Evolutionary conservation across 768 basidiomycete species (phyloP), one percentile per base, ranked within the genome.

Genomic region (Tylopilus felleus): DNA sequence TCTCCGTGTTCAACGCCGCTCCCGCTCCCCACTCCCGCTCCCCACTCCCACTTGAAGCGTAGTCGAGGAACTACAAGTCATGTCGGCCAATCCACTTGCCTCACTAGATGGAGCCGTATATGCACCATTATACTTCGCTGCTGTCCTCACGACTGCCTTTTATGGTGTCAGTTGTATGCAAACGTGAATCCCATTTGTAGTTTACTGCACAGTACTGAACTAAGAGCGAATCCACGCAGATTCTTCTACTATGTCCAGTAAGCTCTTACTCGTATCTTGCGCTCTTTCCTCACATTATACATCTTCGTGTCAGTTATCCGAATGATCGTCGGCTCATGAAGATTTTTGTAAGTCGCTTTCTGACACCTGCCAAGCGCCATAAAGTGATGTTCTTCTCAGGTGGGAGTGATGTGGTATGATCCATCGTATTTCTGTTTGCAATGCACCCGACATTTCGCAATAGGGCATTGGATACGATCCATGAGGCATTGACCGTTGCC

Each of bases 211-310:
- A 7, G 19, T 14, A 23, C 27, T 35, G 0, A 12, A 25, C 8
- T 3, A 12, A 16, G 16, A 1, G 9, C 10, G 2, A 35, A n/a
- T 21, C 10, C 10, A 19, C 2, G 21, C 21, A 60, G 57, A 16
- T 59, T 60, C 46, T 51, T 44, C 13, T 60, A 60, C 21, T 60
- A 33, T 17, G 27, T 53, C 2, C 56, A 58, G 56, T 62, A 7
- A 4, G 13, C 3, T 8, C 13, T n/a, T 0, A 2, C n/a, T n/a
- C 22, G n/a, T n/a, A n/a, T n/a, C 5, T 12, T 0, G 0, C 5
- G 1, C 1, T 8, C 3, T 13, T 45, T 35, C 13, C 4, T 39
- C 14, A 12, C 8, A 4, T 35, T 12, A 44, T 21, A 7, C 3
- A 0, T 8, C 5, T 10, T 16, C 3, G 17, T 19, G 10, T 1